Base-by-base conservation (phyloP, 371 early-diverging fungal species). In the Mucor circinelloides region DNA sequence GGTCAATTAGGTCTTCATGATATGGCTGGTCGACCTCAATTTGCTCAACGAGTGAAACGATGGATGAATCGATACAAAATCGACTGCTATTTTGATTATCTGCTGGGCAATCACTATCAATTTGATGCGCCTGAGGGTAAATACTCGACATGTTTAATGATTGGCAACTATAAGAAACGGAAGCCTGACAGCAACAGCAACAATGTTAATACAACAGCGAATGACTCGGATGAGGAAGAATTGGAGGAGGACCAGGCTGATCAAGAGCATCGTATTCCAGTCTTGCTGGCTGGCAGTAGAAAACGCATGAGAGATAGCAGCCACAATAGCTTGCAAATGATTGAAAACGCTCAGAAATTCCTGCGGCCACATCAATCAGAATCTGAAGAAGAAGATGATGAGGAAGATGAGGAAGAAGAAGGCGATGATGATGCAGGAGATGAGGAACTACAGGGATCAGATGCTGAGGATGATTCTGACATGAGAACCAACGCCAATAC, bases 31-130 rank as follows among this genome's bases (percentile, higher is more conserved):
- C 70, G 83, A 9, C 83, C 83, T 1, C 83, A 83, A 56, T 83
- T 83, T 69, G 83, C 83, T 2, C 83, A 83, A 42, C 70, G 83
- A 2, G 81, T 80, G 13, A 83, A 83, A 30, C 67, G 83, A 50
- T 83, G 83, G 83, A 83, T 83, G 83, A 77, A 79, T 46, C 75
- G 78, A 30, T 80, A 80, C 57, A 78, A 80, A 38, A 83, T 83
- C 28, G 83, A 83, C 58, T 79, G 75, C 23, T 83, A 80, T 58
- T 83, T 83, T 68, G 83, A 83, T 44, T 83, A 80, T 69, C 72
- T 83, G 7, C 59, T 83, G 1, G 83, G 83, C 9, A 83, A 78
- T 36, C 69, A 70, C 0, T 83, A 72, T 67, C 66, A 77, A 9
- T 83, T 77, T 36, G 63, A 78, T 34, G 67, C 77, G 0, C 63